These are phyloP conservation scores for Amanita pallidorosea DNA, from an alignment of 768 basidiomycete genomes.

Conservation along the genomic window DNA sequence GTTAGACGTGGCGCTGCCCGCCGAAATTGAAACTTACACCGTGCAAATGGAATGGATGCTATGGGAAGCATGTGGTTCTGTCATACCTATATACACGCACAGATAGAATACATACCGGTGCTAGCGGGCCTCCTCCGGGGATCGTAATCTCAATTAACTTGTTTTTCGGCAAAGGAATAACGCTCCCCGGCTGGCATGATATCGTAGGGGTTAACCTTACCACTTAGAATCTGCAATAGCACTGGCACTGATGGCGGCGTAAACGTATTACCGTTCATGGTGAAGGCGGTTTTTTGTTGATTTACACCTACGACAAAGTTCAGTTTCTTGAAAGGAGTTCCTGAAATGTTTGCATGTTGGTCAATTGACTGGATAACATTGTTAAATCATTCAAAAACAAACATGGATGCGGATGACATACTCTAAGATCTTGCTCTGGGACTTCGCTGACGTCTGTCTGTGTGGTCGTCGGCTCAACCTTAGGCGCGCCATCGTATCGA, in stretches of 20 bases:
- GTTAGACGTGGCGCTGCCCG: not conserved
- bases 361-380: not conserved
- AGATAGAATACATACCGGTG: constrained; percentile 16
- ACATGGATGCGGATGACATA: constrained; percentile 6
- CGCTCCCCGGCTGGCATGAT: constrained; percentile 29
- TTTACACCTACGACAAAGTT: constrained; percentile 20
- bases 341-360: constrained; percentile 23
- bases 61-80: not conserved
- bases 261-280: constrained; percentile 24
- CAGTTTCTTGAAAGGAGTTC: constrained; percentile 26
- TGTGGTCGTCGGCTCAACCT: constrained; percentile 23
- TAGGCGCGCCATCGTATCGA: constrained; percentile 21
- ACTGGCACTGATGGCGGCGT: constrained; percentile 29
- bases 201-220: constrained; percentile 19
- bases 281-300: constrained; percentile 12
- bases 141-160: constrained; percentile 38
- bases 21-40: constrained; percentile 17
- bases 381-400: not conserved
- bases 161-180: constrained; percentile 30
- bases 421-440: not conserved
- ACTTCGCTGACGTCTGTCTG: constrained; percentile 10
- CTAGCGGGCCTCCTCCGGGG: constrained; percentile 24
- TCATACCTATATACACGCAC: not conserved
- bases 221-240: constrained; percentile 34
- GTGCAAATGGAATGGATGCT: constrained; percentile 34